A percentile compares a stretch with the other conserved stretches of the same genome.
Conservation (phyloP, 2,329 filamentous ascomycete genomes). For the Cercospora citrullina region DNA sequence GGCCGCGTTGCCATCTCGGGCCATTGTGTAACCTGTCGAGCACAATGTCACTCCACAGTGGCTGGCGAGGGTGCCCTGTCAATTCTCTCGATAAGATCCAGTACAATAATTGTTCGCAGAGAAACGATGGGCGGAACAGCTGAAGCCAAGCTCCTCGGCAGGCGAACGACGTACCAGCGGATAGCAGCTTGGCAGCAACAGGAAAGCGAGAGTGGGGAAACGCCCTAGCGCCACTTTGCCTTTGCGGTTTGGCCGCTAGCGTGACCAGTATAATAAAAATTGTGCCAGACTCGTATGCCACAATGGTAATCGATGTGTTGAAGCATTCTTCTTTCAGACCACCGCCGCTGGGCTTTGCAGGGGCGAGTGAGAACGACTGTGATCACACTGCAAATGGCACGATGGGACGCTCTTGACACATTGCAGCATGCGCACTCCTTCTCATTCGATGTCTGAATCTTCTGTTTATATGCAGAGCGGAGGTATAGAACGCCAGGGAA, state of each 20-base stretch:
- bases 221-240: background rate
- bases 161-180: background rate
- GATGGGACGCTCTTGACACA: background rate
- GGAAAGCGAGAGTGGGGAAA: slow-evolving; percentile 2
- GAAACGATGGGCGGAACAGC: background rate
- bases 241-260: slow-evolving; percentile 2
- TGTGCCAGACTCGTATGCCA: background rate
- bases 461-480: slow-evolving; percentile 23
- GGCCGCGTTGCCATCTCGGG: background rate
- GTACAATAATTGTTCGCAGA: background rate
- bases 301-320: no score
- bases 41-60: background rate
- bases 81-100: background rate
- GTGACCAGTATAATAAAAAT: background rate
- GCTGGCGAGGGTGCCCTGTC: background rate
- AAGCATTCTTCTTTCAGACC: background rate
- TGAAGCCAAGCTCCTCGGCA: slow-evolving; percentile 7
- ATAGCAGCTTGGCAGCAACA: background rate
- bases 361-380: background rate
- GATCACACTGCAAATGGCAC: background rate
- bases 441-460: slow-evolving; percentile 2
- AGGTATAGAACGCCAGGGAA: slow-evolving; percentile 31
- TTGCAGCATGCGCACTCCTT: background rate
- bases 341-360: background rate
- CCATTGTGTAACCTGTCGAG: background rate